Base-by-base conservation (phyloP, 202 grass and related monocot species). In the Elaeis oleifera region DNA sequence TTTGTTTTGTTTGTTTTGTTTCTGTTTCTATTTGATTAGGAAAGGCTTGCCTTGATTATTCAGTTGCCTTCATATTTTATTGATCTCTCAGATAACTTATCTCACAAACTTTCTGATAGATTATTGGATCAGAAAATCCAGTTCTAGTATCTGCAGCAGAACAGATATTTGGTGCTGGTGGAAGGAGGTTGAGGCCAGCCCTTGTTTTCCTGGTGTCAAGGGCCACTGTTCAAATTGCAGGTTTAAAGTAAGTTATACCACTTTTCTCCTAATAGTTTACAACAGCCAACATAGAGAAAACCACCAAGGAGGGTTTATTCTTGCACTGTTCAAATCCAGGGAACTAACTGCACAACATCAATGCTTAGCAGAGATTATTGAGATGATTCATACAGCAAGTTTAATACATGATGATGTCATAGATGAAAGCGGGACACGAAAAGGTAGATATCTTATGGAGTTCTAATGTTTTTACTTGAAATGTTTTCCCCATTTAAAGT, bases 371-470 rank as follows among this genome's bases (percentile, higher is more conserved):
- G 94, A 89, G 79, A 97, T 92, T 70, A 92, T 97, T 70, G 94
- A 97, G 84, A 92, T 97, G 88, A 97, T 92, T 68, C 88, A 97
- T 77, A 97, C 88, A 64, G 94, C 94, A 79, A 92, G 88, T 82
- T 71, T 97, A 72, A 89, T 97, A 77, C 94, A 97, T 70, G 94
- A 97, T 29, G 94, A 97, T 82, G 88, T 97, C 32, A 68, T 97
- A 70, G 94, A 97, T 25, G 94, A 97, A 31, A 97, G 94, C 63
- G 94, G 60, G 3, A 72, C 92, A 78, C 64, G 94, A 75, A 92
- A 88, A 92, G 94, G 94, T 97, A 71, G 5, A 55, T 3, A 56
- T 25, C n/a, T 48, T 78, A 29, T 36, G 31, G 5, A 8, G 31
- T 36, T 36, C 31, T 36, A 36, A 36, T 7, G 31, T 36, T 36